These are phyloP conservation scores for Kodamaea laetipori DNA, from an alignment of 805 yeast genomes.

Conservation along the genomic window DNA sequence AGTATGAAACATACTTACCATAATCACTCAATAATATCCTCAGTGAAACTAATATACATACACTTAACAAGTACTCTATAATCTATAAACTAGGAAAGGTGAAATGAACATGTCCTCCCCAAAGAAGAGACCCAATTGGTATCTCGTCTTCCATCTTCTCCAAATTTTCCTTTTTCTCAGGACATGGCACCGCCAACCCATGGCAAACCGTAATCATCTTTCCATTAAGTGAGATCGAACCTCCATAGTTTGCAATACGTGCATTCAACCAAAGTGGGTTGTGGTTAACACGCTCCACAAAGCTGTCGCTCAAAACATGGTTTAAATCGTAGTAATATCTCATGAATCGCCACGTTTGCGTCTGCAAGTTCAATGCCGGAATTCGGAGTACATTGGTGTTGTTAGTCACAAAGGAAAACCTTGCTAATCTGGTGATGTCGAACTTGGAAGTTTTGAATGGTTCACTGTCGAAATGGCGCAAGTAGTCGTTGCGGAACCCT, in stretches of 20 bases:
- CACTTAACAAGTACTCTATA: too few species aligned
- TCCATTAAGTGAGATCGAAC: slow-evolving; percentile 34
- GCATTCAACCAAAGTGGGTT: slow-evolving; percentile 30
- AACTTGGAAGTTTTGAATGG: slow-evolving; percentile 27
- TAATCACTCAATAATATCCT: too few species aligned
- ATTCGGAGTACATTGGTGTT: slow-evolving; percentile 35
- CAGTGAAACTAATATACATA: too few species aligned
- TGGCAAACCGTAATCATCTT: slow-evolving; percentile 40
- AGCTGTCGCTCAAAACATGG: slow-evolving; percentile 25
- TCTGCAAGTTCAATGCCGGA: slow-evolving; percentile 37
- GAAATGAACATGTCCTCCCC: slow-evolving; percentile 40
- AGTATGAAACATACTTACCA: too few species aligned
- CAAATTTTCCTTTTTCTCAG: slow-evolving; percentile 33
- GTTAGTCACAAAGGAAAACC: slow-evolving; percentile 29
- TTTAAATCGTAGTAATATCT: slow-evolving; percentile 35
- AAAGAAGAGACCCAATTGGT: slow-evolving; percentile 25
- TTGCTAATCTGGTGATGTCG: slow-evolving; percentile 36
- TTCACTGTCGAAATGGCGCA: slow-evolving; percentile 25
- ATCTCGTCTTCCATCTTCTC: slow-evolving; percentile 21
- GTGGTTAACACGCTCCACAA: slow-evolving; percentile 21
- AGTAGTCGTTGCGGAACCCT: slow-evolving; percentile 40
- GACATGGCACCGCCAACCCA: slow-evolving; percentile 35
- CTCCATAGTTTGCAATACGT: slow-evolving; percentile 32
- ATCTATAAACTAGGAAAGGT: slow-evolving; percentile 39
- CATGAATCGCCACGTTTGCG: slow-evolving; percentile 44